Evolutionary conservation across 306 rosid genomes (phyloP).

Genomic region (Abrus pulchellus): DNA sequence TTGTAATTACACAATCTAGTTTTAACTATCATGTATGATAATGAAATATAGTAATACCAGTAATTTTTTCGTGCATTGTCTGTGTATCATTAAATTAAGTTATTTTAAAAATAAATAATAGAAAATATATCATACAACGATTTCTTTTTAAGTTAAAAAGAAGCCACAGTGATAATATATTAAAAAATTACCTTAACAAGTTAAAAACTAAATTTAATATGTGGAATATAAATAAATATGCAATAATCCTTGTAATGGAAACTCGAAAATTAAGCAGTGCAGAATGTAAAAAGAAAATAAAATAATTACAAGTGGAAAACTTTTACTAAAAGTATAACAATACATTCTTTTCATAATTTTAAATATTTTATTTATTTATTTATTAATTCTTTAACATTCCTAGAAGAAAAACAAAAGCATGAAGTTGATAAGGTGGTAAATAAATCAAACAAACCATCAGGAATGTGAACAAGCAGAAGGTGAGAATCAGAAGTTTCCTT

Average conservation of each 20-base stretch:
- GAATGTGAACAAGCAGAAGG: constrained; percentile 46
- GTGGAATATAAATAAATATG: too few relatives aligned
- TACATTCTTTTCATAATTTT: too few relatives aligned
- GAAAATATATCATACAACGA: too few relatives aligned
- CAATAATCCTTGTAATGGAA: neutral
- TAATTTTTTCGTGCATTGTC: too few relatives aligned
- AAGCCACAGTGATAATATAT: too few relatives aligned
- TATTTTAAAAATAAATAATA: neutral
- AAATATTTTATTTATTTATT: too few relatives aligned
- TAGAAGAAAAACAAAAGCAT: neutral
- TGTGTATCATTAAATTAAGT: neutral
- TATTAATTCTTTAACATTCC: too few relatives aligned
- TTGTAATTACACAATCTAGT: too few relatives aligned
- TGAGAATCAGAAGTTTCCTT: constrained; percentile 33
- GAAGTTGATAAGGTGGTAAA: neutral
- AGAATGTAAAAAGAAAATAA: neutral
- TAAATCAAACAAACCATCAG: constrained; percentile 45
- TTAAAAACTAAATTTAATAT: neutral
- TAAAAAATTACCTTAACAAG: neutral
- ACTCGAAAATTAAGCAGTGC: constrained; percentile 6
- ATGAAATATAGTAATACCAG: neutral
- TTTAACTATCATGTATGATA: too few relatives aligned
- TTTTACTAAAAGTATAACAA: too few relatives aligned
- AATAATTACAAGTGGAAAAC: too few relatives aligned
- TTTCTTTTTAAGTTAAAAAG: neutral